Evolutionary conservation across 2,329 filamentous ascomycete genomes (phyloP).

Genomic region (Orbilia javanica): DNA sequence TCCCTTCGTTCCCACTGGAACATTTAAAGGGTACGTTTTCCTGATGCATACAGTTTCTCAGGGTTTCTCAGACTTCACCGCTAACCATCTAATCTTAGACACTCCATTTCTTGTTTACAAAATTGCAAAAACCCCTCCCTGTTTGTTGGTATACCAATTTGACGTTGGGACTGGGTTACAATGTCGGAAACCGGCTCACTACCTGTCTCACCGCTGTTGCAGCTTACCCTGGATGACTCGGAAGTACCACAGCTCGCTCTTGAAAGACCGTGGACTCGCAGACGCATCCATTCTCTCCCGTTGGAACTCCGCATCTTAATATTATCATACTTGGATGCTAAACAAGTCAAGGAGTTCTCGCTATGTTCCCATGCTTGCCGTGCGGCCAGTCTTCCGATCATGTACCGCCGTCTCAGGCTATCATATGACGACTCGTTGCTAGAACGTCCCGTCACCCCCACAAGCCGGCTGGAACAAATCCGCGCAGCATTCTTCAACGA

Average conservation of each 20-base stretch:
- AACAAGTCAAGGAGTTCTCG: conserved; percentile 12
- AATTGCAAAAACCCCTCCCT: background rate
- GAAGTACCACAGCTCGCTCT: background rate
- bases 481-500: conserved; percentile 2
- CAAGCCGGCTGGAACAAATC: background rate
- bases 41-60: too few species aligned
- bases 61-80: background rate
- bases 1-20: too few species aligned
- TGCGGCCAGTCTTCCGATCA: background rate
- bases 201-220: background rate
- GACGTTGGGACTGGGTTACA: background rate
- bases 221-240: background rate
- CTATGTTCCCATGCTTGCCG: conserved; percentile 14
- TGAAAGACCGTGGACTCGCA: too few species aligned
- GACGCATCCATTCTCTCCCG: background rate
- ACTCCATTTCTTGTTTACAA: too few species aligned
- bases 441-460: background rate
- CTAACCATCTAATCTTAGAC: background rate
- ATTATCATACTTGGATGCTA: background rate
- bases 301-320: background rate
- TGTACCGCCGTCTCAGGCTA: conserved; percentile 12
- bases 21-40: too few species aligned
- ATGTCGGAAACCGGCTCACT: background rate
- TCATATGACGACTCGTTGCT: background rate
- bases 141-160: background rate